Conservation (phyloP, 139 green algal genomes). For the Tetradesmus lagerheimii region DNA sequence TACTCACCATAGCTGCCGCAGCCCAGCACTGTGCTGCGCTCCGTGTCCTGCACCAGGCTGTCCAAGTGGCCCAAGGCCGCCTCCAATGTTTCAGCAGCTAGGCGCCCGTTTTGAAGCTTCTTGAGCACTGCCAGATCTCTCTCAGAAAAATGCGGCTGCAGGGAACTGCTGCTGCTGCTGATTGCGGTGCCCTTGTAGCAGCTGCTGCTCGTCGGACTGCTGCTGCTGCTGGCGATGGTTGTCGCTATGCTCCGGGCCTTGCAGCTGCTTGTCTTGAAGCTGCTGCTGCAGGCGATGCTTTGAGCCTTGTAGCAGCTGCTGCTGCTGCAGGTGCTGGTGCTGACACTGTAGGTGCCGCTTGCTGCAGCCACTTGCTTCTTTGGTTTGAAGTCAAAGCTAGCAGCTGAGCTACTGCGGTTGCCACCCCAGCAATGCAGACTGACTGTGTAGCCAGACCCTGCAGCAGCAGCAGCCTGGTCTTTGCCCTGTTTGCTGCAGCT, state of each 20-base stretch:
- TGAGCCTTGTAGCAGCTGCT: not conserved
- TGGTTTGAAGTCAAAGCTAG: not conserved
- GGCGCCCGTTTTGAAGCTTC: not conserved
- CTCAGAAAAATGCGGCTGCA: not conserved
- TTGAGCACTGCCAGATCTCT: not conserved
- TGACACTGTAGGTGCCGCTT: not conserved
- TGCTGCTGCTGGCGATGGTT: not conserved
- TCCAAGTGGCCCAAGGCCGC: not conserved
- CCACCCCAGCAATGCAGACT: not conserved
- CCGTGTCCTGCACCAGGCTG: not conserved
- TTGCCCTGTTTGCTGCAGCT: not conserved
- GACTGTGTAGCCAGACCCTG: not conserved
- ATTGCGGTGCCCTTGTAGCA: not conserved
- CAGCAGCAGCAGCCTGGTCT: not conserved
- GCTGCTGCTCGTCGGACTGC: not conserved
- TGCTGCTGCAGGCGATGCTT: not conserved
- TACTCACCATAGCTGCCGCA: not conserved
- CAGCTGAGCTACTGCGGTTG: not conserved
- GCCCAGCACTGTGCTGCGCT: not conserved
- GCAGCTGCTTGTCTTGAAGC: not conserved
- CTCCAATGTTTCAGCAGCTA: not conserved
- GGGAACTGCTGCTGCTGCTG: not conserved
- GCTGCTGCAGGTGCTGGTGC: constrained; percentile 4
- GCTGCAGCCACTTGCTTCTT: not conserved
- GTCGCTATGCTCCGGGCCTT: not conserved